These are phyloP conservation scores for Leptographium flavum DNA, from an alignment of 2,329 filamentous ascomycete genomes.

Conservation along the genomic window DNA sequence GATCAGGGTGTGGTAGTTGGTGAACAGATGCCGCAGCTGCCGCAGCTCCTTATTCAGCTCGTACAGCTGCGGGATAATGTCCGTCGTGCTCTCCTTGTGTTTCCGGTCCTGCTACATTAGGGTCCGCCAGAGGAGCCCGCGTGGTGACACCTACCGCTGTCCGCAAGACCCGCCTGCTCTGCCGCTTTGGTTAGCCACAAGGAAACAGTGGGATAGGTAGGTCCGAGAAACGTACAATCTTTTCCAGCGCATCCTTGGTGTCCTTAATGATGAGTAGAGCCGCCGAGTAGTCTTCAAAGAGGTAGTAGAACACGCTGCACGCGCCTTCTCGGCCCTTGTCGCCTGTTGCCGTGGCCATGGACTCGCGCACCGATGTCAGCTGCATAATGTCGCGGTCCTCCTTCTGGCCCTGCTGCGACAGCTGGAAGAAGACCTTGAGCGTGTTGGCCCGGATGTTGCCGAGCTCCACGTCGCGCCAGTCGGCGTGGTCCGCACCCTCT, in stretches of 20 bases:
- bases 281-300: conserved; percentile 52
- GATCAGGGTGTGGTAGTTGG: conserved; percentile 45
- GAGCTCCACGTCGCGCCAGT: conserved; percentile 17
- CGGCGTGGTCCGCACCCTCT: conserved; percentile 10
- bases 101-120: conserved; percentile 6
- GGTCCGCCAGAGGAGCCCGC: not conserved
- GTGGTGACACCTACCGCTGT: conserved; percentile 16
- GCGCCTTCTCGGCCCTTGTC: conserved; percentile 31
- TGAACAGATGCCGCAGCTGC: conserved; percentile 44
- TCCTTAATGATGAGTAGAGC: conserved; percentile 39
- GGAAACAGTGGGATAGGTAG: too few relatives aligned
- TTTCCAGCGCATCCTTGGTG: conserved; percentile 30
- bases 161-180: conserved; percentile 21
- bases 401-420: conserved; percentile 23
- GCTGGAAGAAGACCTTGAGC: conserved; percentile 22
- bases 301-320: conserved; percentile 49
- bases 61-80: conserved; percentile 44
- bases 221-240: conserved; percentile 25
- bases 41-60: conserved; percentile 46
- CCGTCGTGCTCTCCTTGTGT: conserved; percentile 24
- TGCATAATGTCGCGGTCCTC: conserved; percentile 24
- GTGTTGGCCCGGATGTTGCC: conserved; percentile 24
- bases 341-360: conserved; percentile 13
- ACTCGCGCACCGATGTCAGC: conserved; percentile 23
- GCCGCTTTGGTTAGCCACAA: not conserved